Evolutionary conservation across 2,329 filamentous ascomycete genomes (phyloP), one percentile per base, ranked within the genome.

Genomic region (Teratosphaeria pseudoeucalypti): DNA sequence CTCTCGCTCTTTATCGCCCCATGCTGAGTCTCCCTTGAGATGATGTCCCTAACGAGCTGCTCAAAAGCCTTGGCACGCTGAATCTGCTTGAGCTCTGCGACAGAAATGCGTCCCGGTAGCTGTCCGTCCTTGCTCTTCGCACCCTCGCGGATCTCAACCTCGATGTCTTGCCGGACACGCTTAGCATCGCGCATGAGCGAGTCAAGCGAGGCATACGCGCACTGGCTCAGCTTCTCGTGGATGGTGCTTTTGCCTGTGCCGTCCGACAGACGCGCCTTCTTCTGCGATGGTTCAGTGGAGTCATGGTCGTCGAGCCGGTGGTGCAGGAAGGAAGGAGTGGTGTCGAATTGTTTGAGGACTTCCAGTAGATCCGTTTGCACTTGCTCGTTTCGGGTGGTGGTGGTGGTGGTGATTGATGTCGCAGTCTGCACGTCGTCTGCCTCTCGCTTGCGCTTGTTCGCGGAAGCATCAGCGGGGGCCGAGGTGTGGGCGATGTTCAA

Each of bases 361-460:
- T 72, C 68, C 12, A 77, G 60, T 23, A 79, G 71, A 61, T 79
- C 76, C 12, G 66, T 65, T 43, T 78, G 72, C 19, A 52, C 68
- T 65, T 67, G 68, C 67, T 55, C 66, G 61, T 57, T 65, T n/a
- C 43, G 39, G 7, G 34, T 56, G 19, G 14, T 34, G 32, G 10
- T 23, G 23, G 23, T 23, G 23, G 23, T 23, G 23, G 23, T 14
- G 49, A 14, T n/a, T 43, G 55, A 27, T 29, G 16, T 32, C 6
- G 27, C 53, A 32, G n/a, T 19, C 23, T 55, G 53, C 23, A 19
- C 57, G 53, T 67, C 65, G 55, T 70, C 72, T 39, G 72, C 70
- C 47, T 72, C 73, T 60, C 76, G 77, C 70, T 79, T 80, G 54
- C 78, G 76, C 67, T 80, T 80, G 61, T 72, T 69, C 57, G 63